A percentile compares a stretch with the other conserved stretches of the same genome.
phyloP scores from a whole-genome alignment of 768 basidiomycete species.

The Pisolithus microcarpus region DNA sequence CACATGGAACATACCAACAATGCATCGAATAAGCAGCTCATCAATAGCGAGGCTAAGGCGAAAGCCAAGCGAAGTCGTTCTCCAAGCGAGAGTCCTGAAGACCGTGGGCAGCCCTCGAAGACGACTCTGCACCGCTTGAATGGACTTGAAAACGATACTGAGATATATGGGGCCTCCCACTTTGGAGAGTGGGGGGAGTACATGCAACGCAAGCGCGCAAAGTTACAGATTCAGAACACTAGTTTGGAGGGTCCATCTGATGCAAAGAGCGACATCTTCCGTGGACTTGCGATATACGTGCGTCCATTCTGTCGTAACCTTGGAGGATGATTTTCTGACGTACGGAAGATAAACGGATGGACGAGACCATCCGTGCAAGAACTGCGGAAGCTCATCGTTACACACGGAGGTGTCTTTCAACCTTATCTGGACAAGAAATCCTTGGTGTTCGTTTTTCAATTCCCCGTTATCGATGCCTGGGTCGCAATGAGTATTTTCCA shows the following conservation, averaged over 20 bases:
- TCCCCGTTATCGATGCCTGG: not conserved
- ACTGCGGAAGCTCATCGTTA: slow-evolving; percentile 68
- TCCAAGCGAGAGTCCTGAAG: slow-evolving; percentile 6
- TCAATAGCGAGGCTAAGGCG: no score
- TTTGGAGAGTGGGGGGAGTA: slow-evolving; percentile 87
- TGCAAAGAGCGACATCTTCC: slow-evolving; percentile 50
- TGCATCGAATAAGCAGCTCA: no score
- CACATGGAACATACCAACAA: not conserved
- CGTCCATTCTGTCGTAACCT: slow-evolving; percentile 19
- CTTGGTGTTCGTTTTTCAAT: slow-evolving; percentile 47
- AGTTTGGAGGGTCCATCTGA: slow-evolving; percentile 23
- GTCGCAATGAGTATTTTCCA: not conserved
- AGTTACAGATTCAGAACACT: slow-evolving; percentile 76
- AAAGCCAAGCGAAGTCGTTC: slow-evolving; percentile 31
- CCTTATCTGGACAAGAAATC: slow-evolving; percentile 79
- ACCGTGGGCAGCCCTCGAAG: not conserved
- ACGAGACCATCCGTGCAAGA: slow-evolving; percentile 85
- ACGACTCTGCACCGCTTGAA: slow-evolving; percentile 10
- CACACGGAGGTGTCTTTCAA: slow-evolving; percentile 77
- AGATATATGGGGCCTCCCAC: slow-evolving; percentile 65
- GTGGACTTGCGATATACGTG: slow-evolving; percentile 77
- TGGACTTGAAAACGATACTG: slow-evolving; percentile 28
- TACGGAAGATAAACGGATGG: slow-evolving; percentile 76
- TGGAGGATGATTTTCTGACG: not conserved
- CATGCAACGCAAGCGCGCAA: slow-evolving; percentile 85